These are phyloP conservation scores for Fomes fomentarius DNA, from an alignment of 1,284 basidiomycete genomes.

Conservation along the genomic window DNA sequence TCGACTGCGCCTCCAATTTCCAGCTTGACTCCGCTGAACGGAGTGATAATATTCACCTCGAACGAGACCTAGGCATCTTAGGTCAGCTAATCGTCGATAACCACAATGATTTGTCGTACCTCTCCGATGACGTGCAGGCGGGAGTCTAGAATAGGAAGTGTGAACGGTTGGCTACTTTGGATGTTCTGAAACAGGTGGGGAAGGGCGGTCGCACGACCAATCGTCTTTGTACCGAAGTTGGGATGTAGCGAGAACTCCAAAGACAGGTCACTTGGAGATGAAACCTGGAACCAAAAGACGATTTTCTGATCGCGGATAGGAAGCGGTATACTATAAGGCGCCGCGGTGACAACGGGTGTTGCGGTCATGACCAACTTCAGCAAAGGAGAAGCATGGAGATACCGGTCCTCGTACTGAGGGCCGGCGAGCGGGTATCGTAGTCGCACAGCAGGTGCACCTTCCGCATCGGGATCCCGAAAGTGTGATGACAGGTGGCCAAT, in stretches of 20 bases:
- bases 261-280: constrained; percentile 73
- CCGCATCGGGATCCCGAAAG: constrained; percentile 27
- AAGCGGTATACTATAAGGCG: constrained; percentile 87
- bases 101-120: constrained; percentile 42
- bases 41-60: constrained; percentile 86
- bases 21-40: constrained; percentile 93
- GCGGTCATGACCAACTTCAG: constrained; percentile 95
- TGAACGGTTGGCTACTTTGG: constrained; percentile 59
- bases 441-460: constrained; percentile 51
- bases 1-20: constrained; percentile 95
- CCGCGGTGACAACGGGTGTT: constrained; percentile 77
- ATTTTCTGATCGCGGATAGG: constrained; percentile 84
- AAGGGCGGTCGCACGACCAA: constrained; percentile 90
- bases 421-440: constrained; percentile 72
- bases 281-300: constrained; percentile 89
- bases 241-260: constrained; percentile 97
- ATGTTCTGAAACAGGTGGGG: constrained; percentile 74
- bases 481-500: constrained; percentile 69
- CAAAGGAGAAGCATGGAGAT: constrained; percentile 75
- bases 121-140: constrained; percentile 95
- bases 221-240: constrained; percentile 97
- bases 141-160: constrained; percentile 89
- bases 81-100: neutral
- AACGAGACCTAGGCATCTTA: constrained; percentile 71
- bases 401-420: constrained; percentile 59